Base-by-base conservation (phyloP, 116 monocot genomes). In the Trichopus zeylanicus region DNA sequence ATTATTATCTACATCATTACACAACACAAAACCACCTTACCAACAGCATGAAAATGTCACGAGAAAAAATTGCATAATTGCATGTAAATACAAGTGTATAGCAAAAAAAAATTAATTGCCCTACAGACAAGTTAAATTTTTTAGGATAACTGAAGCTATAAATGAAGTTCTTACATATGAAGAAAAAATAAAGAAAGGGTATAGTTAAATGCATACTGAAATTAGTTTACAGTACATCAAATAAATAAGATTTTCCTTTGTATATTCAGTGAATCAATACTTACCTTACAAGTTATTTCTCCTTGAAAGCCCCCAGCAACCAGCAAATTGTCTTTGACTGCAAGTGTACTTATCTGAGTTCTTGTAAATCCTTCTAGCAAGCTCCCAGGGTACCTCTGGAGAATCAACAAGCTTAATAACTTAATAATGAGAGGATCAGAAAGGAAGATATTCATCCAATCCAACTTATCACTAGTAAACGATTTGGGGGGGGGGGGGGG, bases 261-360 rank as follows among this genome's bases (percentile, higher is more conserved):
- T 9, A 13, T 3, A 42, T 16, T 13, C 13, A 42, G 42, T n/a
- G n/a, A n/a, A n/a, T n/a, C 4, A 55, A 27, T 60, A 31, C 61
- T 73, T 55, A 79, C 83, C 80, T 88, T 88, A 59, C 79, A 80
- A 51, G 67, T 76, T 30, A 88, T 65, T 59, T 88, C 88, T 67
- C 88, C 83, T 48, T 88, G 88, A 38, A 88, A 88, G 31, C 88
- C 88, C 9, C 88, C 88, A 18, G 80, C 80, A 65, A 88, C 77
- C 56, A 88, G 56, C 25, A 88, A 70, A 48, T 71, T 76, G 51
- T 88, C 71, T 48, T 74, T 79, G 21, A 83, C 79, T 25, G 80
- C 64, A 55, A 88, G 74, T 26, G 88, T 88, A 28, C 83, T 88
- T 53, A 88, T 74, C 55, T 88, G 82, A 62, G 73, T 70, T 46